These are phyloP conservation scores for Fusarium ramigenum DNA, from an alignment of 2,329 filamentous ascomycete species.

Conservation along the genomic window DNA sequence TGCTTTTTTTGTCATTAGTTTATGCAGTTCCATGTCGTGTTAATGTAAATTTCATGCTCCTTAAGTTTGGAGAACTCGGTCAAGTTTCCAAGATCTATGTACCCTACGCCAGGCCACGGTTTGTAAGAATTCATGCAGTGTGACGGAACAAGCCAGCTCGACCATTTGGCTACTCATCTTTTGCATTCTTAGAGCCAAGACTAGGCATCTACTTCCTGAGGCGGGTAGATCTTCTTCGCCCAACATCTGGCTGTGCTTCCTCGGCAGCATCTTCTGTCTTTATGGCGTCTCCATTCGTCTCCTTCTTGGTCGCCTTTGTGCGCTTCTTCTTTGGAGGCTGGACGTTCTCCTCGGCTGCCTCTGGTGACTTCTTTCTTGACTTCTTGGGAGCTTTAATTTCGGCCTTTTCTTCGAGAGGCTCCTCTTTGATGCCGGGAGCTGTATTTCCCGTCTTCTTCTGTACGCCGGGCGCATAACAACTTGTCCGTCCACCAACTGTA, in stretches of 20 bases:
- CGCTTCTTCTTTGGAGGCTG: conserved; percentile 40
- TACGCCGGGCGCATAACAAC: conserved; percentile 83
- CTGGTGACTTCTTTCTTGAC: conserved; percentile 31
- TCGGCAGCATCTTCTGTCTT: conserved; percentile 14
- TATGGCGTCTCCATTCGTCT: conserved; percentile 40
- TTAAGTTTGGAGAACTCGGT: not conserved
- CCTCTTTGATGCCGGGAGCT: conserved; percentile 55
- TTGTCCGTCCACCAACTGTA: conserved; percentile 90
- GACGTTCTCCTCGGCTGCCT: conserved; percentile 38
- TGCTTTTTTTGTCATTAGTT: not conserved
- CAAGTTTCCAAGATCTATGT: not conserved
- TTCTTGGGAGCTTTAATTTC: conserved; percentile 32
- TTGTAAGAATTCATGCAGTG: not conserved
- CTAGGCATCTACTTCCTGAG: conserved; percentile 29
- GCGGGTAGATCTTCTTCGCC: conserved; percentile 37
- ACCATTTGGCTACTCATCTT: no score
- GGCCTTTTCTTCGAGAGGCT: conserved; percentile 46
- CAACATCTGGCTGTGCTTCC: conserved; percentile 21
- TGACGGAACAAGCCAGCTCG: not conserved
- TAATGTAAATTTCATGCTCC: not conserved
- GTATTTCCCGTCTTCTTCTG: conserved; percentile 79
- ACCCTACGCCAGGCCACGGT: not conserved
- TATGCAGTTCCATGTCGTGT: not conserved
- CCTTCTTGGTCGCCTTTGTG: conserved; percentile 21
- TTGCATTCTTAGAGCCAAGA: not conserved